Evolutionary conservation across 257 asterid genomes (phyloP), one percentile per base, ranked within the genome.

Genomic region (Leptodermis oblonga): DNA sequence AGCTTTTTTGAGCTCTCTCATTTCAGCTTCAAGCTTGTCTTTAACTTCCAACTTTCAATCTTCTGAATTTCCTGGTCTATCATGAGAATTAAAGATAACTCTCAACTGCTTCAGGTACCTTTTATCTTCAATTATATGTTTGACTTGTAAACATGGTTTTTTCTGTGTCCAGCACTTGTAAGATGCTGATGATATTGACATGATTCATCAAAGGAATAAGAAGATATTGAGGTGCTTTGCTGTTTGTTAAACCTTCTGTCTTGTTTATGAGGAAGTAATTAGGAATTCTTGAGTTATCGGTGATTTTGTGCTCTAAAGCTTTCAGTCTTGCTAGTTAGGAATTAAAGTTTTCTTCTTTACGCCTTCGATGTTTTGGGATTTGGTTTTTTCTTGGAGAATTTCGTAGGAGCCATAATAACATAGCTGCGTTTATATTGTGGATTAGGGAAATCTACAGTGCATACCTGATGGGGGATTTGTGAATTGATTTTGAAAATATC

Each of bases 91-190:
- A 15, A 43, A 60, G 33, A 62, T 18, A 52, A 30, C 41, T 41
- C 56, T 52, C 69, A 65, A 49, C 62, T 48, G 49, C 39, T 36
- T 64, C 36, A 34, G 53, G 42, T 43, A 25, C 22, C 30, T 7
- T 30, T 54, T 54, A 17, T 37, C 49, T 53, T 55, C 48, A 48
- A 62, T 60, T 43, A 58, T 60, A 48, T 42, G n/a, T 58, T 42
- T 67, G 72, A 49, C 42, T 33, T 39, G 18, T 46, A 61, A 59
- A 20, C n/a, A 34, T 67, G 54, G 49, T 68, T n/a, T 45, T 67
- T 51, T 23, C 49, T 36, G n/a, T 68, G 13, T 68, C 7, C 25
- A 17, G 2, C 18, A 26, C 0, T 65, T 51, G n/a, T 22, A 14
- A 23, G 70, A 31, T 60, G 39, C 41, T 28, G 59, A 39, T 70